Base-by-base conservation (phyloP, 768 basidiomycete genomes). In the Trametes gibbosa region DNA sequence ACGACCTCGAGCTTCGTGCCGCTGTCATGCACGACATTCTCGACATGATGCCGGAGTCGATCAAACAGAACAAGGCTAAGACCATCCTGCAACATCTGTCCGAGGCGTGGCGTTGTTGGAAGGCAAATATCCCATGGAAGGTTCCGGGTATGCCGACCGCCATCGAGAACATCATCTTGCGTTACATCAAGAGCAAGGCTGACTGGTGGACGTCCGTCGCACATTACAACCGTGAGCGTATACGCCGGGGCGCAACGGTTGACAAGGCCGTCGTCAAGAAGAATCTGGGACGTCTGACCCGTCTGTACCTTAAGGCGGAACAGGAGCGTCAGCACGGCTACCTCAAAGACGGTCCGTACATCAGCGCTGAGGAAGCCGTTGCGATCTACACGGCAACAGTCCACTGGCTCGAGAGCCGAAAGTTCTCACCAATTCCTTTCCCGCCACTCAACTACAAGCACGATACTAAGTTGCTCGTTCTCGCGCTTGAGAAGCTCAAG, bases 21-120 rank as follows among this genome's bases (percentile, higher is more conserved):
- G 95, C 97, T 47, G 96, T 99, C 67, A 98, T 99, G 97, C 96
- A 98, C 76, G 96, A 99, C 74, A 98, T 99, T 66, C 79, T 99
- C 66, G 96, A 98, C 78, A 98, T 98, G 96, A 98, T 98, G 96
- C 97, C 97, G 7, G 97, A 98, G 74, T 94, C 92, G 2, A 95
- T 98, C 79, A 95, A 95, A 76, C 94, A 95, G 75, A 99, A 98
- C 77, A 98, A 99, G 79, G 87, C 95, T n/a, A 99, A 99, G 80
- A 98, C 97, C 12, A 98, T 99, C 64, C 70, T 99, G 70, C 97
- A 99, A 72, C 97, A 98, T 72, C 76, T 98, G 65, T 97, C 95
- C 3, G 97, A 98, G 72, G 97, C 96, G 10, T 98, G 97, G 97
- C 82, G 96, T 66, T 98, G 95, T 75, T 94, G 92, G 92, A 94